phyloP scores from a whole-genome alignment of 2,329 filamentous ascomycete species.

The Aurifilum marmelostoma region DNA sequence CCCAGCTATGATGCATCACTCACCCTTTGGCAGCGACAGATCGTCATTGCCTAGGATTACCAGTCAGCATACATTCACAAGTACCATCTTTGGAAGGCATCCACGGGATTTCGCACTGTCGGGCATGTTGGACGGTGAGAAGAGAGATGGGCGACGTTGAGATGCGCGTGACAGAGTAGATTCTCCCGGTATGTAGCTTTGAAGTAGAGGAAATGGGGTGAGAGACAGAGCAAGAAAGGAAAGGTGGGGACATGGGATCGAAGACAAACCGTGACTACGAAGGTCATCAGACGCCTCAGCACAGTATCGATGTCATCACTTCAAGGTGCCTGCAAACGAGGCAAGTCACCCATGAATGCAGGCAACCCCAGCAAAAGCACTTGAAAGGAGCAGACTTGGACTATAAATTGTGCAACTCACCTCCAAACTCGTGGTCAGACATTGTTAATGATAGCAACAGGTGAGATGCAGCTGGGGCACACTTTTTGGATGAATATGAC shows the following conservation, averaged over 20 bases:
- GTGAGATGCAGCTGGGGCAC: neutral
- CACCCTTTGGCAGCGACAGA: conserved; percentile 67
- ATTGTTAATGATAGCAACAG: conserved; percentile 43
- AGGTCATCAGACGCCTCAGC: conserved; percentile 3
- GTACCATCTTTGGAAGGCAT: neutral
- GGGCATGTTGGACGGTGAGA: neutral
- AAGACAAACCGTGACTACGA: neutral
- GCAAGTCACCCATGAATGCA: neutral
- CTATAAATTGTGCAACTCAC: conserved; percentile 41
- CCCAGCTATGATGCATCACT: conserved; percentile 27
- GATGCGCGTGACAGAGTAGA: too few species aligned
- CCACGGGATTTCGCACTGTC: neutral
- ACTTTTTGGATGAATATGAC: neutral
- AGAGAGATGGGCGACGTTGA: neutral
- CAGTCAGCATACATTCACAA: conserved; percentile 39
- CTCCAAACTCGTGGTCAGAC: conserved; percentile 69
- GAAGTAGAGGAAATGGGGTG: too few species aligned
- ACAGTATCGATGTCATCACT: conserved; percentile 10
- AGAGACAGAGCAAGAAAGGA: too few species aligned
- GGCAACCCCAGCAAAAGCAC: neutral
- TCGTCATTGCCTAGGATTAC: conserved; percentile 60
- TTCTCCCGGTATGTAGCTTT: neutral
- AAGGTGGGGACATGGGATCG: too few species aligned
- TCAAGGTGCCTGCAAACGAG: neutral
- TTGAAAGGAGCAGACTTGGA: neutral